A percentile compares a stretch with the other conserved stretches of the same genome.
These are phyloP conservation scores for Rutstroemia sydowiana DNA, from an alignment of 2,329 filamentous ascomycete species.

Conservation along the genomic window DNA sequence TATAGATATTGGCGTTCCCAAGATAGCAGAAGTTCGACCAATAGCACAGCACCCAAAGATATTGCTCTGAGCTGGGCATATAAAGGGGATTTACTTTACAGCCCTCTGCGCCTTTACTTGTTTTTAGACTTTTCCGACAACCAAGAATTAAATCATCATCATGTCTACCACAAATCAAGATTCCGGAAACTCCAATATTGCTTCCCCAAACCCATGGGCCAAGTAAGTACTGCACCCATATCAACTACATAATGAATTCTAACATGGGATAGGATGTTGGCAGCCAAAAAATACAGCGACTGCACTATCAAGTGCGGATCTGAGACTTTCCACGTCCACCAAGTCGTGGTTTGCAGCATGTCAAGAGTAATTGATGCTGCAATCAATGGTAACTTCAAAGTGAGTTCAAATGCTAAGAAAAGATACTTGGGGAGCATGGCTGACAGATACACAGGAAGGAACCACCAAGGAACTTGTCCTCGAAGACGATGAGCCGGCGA, in stretches of 20 bases:
- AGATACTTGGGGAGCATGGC: neutral
- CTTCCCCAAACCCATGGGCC: too few relatives aligned
- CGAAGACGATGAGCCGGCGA: slow-evolving; percentile 3
- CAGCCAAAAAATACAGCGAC: slow-evolving; percentile 10
- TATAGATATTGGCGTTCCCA: too few relatives aligned
- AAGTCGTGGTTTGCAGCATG: slow-evolving; percentile 13
- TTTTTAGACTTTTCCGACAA: too few relatives aligned
- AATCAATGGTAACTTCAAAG: slow-evolving; percentile 9
- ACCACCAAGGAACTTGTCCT: neutral
- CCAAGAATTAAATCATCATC: too few relatives aligned
- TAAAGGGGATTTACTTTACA: too few relatives aligned
- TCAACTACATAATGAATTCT: too few relatives aligned
- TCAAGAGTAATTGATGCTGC: slow-evolving; percentile 13
- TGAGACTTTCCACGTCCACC: slow-evolving; percentile 14
- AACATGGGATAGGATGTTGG: neutral
- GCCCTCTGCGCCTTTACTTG: too few relatives aligned
- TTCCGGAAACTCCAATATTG: too few relatives aligned
- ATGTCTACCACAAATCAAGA: too few relatives aligned
- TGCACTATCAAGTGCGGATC: slow-evolving; percentile 13
- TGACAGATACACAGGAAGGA: neutral
- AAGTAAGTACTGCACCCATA: neutral
- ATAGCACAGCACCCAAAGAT: too few relatives aligned
- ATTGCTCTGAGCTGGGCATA: too few relatives aligned
- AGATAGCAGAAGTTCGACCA: too few relatives aligned
- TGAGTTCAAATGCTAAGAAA: neutral